Evolutionary conservation across 2,329 filamentous ascomycete genomes (phyloP), one percentile per base, ranked within the genome.

Genomic region (Clonostachys byssicola): DNA sequence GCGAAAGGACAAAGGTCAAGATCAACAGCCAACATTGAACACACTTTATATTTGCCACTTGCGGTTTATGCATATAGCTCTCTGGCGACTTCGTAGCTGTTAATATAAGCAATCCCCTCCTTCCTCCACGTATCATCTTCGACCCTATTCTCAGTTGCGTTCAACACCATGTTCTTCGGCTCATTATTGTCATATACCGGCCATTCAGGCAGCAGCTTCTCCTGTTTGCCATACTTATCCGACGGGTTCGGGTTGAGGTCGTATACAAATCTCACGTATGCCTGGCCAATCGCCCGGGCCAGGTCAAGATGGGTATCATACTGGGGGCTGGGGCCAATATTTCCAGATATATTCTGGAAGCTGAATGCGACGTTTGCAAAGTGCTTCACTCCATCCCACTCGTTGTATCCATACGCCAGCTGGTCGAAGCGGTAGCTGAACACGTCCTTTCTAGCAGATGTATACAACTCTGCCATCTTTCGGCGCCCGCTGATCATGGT

Each of bases 361-460:
- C 66, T 71, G 54, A 72, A 77, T 3, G 72, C 71, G 1, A 75
- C 73, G 43, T 77, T 76, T 53, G 66, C 64, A 46, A 75, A 76
- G 50, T 78, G 74, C 47, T 66, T 66, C 16, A 71, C 65, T 3
- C 71, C 72, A 8, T 65, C 64, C 50, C 67, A 65, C 13, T 63
- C 61, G 4, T 55, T 53, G 7, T 66, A 62, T 49, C 70, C 66
- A 62, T 70, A 75, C 18, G 65, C 58, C n/a, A 62, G 60, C 47
- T 73, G 72, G 52, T 77, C 73, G 47, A 77, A 77, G 3, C 73
- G 70, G 58, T 77, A 78, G 49, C 69, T 73, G 51, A 68, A 77
- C 1, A 75, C 70, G 5, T 61, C 49, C 16, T 61, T 51, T 2
- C 59, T 59, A 1, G 54, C 60, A 5, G 52, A 50, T 1, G 70